Evolutionary conservation across 2,329 filamentous ascomycete species (phyloP).

Genomic region (Fusarium circinatum): DNA sequence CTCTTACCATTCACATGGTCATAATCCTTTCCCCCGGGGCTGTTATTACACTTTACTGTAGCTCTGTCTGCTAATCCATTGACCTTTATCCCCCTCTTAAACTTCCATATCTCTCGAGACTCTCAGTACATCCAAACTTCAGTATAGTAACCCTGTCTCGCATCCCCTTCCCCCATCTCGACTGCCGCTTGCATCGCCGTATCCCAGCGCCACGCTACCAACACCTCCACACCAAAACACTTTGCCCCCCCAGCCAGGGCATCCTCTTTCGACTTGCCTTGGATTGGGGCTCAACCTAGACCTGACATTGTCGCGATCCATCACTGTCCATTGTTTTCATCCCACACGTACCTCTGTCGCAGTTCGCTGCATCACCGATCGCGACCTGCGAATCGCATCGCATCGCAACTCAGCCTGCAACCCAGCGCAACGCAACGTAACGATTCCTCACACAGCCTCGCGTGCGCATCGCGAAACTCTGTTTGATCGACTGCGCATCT

Average conservation of each 20-base stretch:
- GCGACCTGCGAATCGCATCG: slow-evolving; percentile 40
- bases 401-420: slow-evolving; percentile 7
- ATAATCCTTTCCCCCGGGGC: slow-evolving; percentile 18
- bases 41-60: background rate
- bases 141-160: slow-evolving; percentile 19
- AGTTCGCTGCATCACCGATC: slow-evolving; percentile 32
- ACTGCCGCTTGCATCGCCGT: slow-evolving; percentile 40
- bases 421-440: slow-evolving; percentile 1
- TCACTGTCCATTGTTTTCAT: slow-evolving; percentile 15
- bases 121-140: background rate
- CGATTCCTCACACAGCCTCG: slow-evolving; percentile 33
- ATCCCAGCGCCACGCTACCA: slow-evolving; percentile 41
- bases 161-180: slow-evolving; percentile 30
- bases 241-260: slow-evolving; percentile 38
- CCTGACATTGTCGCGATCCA: slow-evolving; percentile 34
- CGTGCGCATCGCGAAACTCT: slow-evolving; percentile 43
- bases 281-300: slow-evolving; percentile 26
- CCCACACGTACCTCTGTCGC: slow-evolving; percentile 15
- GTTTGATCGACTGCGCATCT: slow-evolving; percentile 36
- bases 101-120: background rate
- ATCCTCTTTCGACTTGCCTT: slow-evolving; percentile 28
- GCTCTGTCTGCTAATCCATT: slow-evolving; percentile 15
- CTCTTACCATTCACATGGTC: slow-evolving; percentile 10
- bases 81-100: background rate
- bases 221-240: slow-evolving; percentile 41